Conservation (phyloP, 768 basidiomycete species). For the Russula lepida region DNA sequence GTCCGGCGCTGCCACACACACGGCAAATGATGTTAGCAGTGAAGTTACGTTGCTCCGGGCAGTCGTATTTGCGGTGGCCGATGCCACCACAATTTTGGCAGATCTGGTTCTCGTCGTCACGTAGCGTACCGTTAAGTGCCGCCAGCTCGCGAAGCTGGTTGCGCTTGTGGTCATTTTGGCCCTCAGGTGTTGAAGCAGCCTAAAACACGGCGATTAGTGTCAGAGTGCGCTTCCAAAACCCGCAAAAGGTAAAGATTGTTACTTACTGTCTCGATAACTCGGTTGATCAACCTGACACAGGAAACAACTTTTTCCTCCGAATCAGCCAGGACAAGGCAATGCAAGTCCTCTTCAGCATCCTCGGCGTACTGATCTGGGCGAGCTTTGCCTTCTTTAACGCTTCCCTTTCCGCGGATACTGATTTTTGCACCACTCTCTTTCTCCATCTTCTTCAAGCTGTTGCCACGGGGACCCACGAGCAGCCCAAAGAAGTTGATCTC, state of each 20-base stretch:
- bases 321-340: constrained; percentile 93
- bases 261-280: constrained; percentile 93
- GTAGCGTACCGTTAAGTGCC: constrained; percentile 94
- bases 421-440: constrained; percentile 97
- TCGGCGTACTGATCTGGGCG: constrained; percentile 90
- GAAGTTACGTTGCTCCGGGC: constrained; percentile 96
- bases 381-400: constrained; percentile 97
- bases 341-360: constrained; percentile 97
- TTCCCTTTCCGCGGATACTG: constrained; percentile 95
- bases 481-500: constrained; percentile 99
- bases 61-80: constrained; percentile 98
- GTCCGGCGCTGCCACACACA: constrained; percentile 94
- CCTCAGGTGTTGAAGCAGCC: constrained; percentile 99
- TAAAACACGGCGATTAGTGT: constrained; percentile 27
- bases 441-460: constrained; percentile 99
- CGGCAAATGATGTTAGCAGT: constrained; percentile 99
- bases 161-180: constrained; percentile 98
- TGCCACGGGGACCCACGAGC: constrained; percentile 95
- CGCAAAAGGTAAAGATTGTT: not conserved
- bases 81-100: constrained; percentile 95
- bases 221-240: not conserved
- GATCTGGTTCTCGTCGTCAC: constrained; percentile 98
- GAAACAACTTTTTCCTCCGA: constrained; percentile 82
- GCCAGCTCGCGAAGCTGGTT: constrained; percentile 98
- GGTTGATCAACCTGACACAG: constrained; percentile 95